phyloP scores from a whole-genome alignment of 306 rosid genomes.

The Cucurbita argyrosperma region DNA sequence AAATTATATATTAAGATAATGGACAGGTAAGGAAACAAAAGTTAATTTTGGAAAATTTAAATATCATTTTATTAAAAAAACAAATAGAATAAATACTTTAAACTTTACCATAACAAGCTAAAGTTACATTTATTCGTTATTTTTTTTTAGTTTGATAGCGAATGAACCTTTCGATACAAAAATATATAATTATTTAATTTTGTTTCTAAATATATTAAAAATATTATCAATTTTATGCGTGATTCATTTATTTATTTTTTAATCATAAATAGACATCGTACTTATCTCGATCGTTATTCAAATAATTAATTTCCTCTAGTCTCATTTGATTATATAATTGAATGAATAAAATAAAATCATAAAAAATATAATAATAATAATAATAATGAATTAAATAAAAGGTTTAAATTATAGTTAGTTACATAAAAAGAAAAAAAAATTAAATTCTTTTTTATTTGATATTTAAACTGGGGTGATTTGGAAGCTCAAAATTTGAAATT shows the following conservation, averaged over 20 bases:
- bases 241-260: not conserved
- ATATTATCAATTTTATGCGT: not conserved
- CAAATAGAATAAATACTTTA: not conserved
- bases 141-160: not conserved
- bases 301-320: not conserved
- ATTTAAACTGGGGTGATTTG: too few species aligned
- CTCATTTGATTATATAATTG: not conserved
- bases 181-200: too few species aligned
- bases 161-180: too few species aligned
- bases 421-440: too few species aligned
- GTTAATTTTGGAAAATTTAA: not conserved
- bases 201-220: too few species aligned
- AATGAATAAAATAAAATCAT: not conserved
- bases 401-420: too few species aligned
- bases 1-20: not conserved
- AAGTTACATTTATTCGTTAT: too few species aligned
- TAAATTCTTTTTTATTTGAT: too few species aligned
- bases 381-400: too few species aligned
- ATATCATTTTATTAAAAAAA: not conserved
- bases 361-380: not conserved
- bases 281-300: not conserved
- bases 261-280: not conserved
- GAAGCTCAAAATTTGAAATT: too few species aligned
- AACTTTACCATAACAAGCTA: not conserved
- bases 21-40: not conserved